Percentiles rank a stretch among this genome's conserved stretches.
These are phyloP conservation scores for Teratosphaeria destructans DNA, from an alignment of 2,329 filamentous ascomycete genomes.

Conservation along the genomic window DNA sequence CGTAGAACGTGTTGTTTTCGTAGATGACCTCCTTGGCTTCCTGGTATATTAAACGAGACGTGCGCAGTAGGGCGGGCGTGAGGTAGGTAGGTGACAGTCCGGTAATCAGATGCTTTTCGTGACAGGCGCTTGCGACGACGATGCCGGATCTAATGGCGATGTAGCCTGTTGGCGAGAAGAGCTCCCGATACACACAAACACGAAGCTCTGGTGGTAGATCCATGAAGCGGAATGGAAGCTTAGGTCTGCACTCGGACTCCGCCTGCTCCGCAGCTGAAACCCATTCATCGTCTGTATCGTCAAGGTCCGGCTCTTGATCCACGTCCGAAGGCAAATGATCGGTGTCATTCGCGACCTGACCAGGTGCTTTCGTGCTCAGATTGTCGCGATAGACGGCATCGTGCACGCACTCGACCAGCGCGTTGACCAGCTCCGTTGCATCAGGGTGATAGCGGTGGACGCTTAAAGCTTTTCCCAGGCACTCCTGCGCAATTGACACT, in stretches of 20 bases:
- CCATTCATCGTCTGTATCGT: background rate
- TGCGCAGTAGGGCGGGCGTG: constrained; percentile 19
- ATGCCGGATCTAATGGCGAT: constrained; percentile 7
- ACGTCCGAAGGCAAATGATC: background rate
- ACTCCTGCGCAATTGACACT: background rate
- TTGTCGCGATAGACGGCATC: background rate
- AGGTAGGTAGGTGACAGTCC: background rate
- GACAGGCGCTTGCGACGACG: constrained; percentile 17
- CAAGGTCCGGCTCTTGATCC: background rate
- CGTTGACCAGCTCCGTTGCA: background rate
- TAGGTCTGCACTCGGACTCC: background rate
- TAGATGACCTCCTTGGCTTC: constrained; percentile 30
- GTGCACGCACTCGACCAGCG: background rate
- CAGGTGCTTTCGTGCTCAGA: background rate
- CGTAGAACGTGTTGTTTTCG: constrained; percentile 23
- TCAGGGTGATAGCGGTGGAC: background rate
- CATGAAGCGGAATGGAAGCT: constrained; percentile 9
- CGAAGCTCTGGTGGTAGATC: constrained; percentile 12
- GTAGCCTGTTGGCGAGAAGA: constrained; percentile 9
- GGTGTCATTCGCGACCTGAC: background rate
- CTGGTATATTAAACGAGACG: constrained; percentile 24
- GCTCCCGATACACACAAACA: constrained; percentile 8
- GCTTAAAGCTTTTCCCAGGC: background rate
- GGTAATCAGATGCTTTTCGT: background rate
- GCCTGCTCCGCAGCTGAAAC: background rate